Conservation (phyloP, 148 eudicot species). For the Tetragonia tetragonoides region DNA sequence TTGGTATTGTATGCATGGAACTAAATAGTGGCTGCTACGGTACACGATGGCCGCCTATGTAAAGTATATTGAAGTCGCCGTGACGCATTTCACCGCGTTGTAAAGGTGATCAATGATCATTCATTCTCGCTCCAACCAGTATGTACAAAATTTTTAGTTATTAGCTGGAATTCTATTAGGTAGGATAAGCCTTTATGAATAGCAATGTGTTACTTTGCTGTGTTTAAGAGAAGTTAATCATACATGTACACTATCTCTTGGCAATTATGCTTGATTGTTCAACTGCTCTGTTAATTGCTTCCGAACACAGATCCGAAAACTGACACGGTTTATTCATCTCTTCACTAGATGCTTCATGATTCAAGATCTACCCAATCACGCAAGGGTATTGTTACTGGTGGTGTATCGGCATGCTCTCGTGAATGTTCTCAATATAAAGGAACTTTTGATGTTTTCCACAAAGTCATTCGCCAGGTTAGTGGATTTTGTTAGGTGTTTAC, state of each 20-base stretch:
- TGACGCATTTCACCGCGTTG: no score
- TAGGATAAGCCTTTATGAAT: no score
- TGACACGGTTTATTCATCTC: conserved; percentile 11
- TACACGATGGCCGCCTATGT: no score
- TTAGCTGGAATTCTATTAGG: no score
- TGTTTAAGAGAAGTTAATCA: no score
- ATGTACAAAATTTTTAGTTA: no score
- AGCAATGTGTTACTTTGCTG: no score
- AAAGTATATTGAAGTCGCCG: no score
- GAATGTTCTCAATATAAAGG: conserved; percentile 67
- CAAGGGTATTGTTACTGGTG: conserved; percentile 36
- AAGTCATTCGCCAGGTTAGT: conserved; percentile 77
- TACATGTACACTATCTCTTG: background rate
- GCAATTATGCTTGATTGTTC: background rate
- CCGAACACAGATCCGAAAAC: background rate
- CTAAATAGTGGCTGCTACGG: no score
- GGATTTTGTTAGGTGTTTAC: background rate
- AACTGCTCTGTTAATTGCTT: background rate
- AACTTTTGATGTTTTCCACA: conserved; percentile 82
- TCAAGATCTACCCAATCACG: conserved; percentile 39
- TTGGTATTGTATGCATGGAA: no score
- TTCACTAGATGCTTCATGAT: conserved; percentile 59
- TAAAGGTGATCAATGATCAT: no score
- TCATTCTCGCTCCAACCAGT: no score
- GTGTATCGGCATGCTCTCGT: conserved; percentile 42